Base-by-base conservation (phyloP, 108 stramenopile species). In the Pseudonitzschia pungens region DNA sequence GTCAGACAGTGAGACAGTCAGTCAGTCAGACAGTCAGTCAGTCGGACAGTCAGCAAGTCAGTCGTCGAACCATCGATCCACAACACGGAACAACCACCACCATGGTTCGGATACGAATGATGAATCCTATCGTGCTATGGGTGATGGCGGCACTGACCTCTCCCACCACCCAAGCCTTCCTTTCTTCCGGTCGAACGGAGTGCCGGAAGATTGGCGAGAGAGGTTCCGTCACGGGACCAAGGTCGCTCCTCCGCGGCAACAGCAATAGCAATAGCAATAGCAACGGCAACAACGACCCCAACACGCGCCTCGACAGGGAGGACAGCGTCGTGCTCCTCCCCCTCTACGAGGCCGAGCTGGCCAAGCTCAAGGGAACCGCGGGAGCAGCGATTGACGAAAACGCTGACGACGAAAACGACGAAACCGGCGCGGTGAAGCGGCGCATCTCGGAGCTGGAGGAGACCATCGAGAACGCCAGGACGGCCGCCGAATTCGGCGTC, bases 401-500 rank as follows among this genome's bases (percentile, higher is more conserved):
- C 15, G 14, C 10, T 14, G 53, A 54, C 24, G 53, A 54, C 24
- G 14, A 14, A 7, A 15, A 54, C 24, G 53, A 15, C 5, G 22
- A 21, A 54, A 54, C 50, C 0, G 24, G 55, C 20, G 24, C 24
- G 24, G 63, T 57, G 22, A 26, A 4, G 21, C 26, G 26, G 9
- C 57, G 57, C 21, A 58, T 58, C 29, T 6, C 9, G 24, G 52
- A 57, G 18, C 42, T 71, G 12, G 20, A 71, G 51, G 21, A 44
- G 9, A 18, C 26, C 20, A 74, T 79, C 33, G 68, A 65, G 12
- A 24, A 79, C 53, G 73, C 78, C 42, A 63, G 55, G 54, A 72
- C 68, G 15, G 54, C 67, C 0, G 73, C 78, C 26, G 78, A 79
- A 65, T 79, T 79, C 70, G 78, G 78, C 0, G 73, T 79, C 15